Percentiles rank a stretch among this genome's conserved stretches.
These are phyloP conservation scores for Penicillium polonicum DNA, from an alignment of 2,329 filamentous ascomycete species.

Conservation along the genomic window DNA sequence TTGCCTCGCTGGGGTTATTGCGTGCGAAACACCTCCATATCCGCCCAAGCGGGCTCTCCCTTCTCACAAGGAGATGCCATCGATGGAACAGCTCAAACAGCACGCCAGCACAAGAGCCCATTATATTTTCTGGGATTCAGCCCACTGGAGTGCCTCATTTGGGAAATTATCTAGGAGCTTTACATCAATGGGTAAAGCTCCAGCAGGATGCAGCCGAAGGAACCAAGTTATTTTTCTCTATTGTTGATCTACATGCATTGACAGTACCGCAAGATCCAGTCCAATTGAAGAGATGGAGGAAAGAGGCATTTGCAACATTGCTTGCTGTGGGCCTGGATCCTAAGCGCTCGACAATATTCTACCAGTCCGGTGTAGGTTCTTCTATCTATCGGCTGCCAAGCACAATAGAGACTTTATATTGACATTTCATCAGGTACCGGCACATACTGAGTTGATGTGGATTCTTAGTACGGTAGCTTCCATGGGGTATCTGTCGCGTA, in stretches of 20 bases:
- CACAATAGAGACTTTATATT: not conserved
- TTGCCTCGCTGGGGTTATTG: constrained; percentile 1
- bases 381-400: not conserved
- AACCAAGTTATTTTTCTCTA: constrained; percentile 73
- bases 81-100: constrained; percentile 17
- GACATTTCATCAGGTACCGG: constrained; percentile 56
- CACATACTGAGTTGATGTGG: constrained; percentile 94
- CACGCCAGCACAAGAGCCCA: constrained; percentile 30
- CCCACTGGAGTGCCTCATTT: constrained; percentile 92
- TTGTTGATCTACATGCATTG: constrained; percentile 93
- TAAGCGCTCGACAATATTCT: constrained; percentile 73
- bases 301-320: constrained; percentile 74
- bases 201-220: constrained; percentile 62
- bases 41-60: constrained; percentile 1
- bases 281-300: constrained; percentile 63
- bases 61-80: constrained; percentile 9
- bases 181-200: constrained; percentile 80
- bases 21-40: constrained; percentile 2
- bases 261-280: constrained; percentile 69
- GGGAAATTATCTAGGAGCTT: constrained; percentile 90
- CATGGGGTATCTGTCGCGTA: constrained; percentile 91
- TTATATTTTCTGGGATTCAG: constrained; percentile 95
- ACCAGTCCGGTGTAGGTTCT: constrained; percentile 68
- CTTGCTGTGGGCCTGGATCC: constrained; percentile 83
- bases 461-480: constrained; percentile 88